Conservation (phyloP, 2,329 filamentous ascomycete species). For the Xylaria sp. region DNA sequence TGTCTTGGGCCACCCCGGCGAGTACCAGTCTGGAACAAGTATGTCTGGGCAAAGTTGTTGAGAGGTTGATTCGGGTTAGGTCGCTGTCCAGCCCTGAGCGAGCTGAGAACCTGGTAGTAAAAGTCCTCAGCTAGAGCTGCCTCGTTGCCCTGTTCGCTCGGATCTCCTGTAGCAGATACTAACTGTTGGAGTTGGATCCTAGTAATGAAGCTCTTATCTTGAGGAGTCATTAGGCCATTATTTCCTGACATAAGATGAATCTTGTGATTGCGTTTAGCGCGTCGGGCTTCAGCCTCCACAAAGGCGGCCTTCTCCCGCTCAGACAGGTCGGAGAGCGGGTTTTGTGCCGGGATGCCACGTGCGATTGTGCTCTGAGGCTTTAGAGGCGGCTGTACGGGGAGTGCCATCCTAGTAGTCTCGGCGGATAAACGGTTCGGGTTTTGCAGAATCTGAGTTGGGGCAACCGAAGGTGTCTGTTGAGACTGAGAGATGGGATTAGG, state of each 20-base stretch:
- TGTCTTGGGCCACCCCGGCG: slow-evolving; percentile 79
- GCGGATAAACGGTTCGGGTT: slow-evolving; percentile 75
- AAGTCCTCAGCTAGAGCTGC: slow-evolving; percentile 91
- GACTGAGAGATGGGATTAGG: slow-evolving; percentile 51
- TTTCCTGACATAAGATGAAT: slow-evolving; percentile 93
- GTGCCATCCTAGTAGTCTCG: slow-evolving; percentile 56
- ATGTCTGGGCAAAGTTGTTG: slow-evolving; percentile 97
- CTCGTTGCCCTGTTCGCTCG: slow-evolving; percentile 82
- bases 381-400: slow-evolving; percentile 51
- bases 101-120: slow-evolving; percentile 97
- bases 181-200: slow-evolving; percentile 97
- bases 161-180: slow-evolving; percentile 89
- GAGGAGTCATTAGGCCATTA: slow-evolving; percentile 97
- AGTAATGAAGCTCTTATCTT: slow-evolving; percentile 99
- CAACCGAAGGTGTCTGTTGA: slow-evolving; percentile 54
- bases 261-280: slow-evolving; percentile 98
- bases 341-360: slow-evolving; percentile 69
- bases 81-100: slow-evolving; percentile 88
- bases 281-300: slow-evolving; percentile 89
- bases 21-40: slow-evolving; percentile 93
- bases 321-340: slow-evolving; percentile 79
- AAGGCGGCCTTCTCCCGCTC: slow-evolving; percentile 87
- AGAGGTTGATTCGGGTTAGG: slow-evolving; percentile 93
- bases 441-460: slow-evolving; percentile 80
- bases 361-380: slow-evolving; percentile 68